Evolutionary conservation across 2,329 filamentous ascomycete species (phyloP), one percentile per base, ranked within the genome.

Genomic region (Aaosphaeria pasadenensis): DNA sequence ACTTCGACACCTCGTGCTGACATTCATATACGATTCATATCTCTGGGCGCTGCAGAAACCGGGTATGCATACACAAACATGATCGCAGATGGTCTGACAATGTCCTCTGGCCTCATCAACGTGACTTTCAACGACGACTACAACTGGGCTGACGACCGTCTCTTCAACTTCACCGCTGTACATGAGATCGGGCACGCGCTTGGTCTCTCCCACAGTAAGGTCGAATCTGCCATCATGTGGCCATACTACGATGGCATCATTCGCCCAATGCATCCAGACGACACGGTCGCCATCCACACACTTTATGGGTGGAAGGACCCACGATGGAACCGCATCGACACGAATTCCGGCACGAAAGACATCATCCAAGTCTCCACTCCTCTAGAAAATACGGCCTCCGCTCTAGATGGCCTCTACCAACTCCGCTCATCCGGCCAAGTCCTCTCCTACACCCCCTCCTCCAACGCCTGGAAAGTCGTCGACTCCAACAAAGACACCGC

Each of bases 121-220:
- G 54, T 63, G 9, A 64, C 59, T 2, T 62, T 66, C 42, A 66
- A 66, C 31, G 59, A 64, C 30, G 57, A 64, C 39, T 63, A 58
- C 30, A 49, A 47, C 35, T 64, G 61, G 63, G 53, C 36, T 5
- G 62, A 66, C 24, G 60, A 60, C 38, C 55, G 56, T 5, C 44
- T 64, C 1, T 63, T 66, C 48, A 60, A 56, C 38, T 63, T 52
- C 41, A 63, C 60, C 3, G 61, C 60, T 4, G 42, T 57, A 5
- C 62, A 66, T 28, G 62, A 66, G 38, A 64, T 64, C 3, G 62
- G 61, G 0, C 62, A 66, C 29, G 56, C 60, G 6, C 57, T 66
- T 3, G 62, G 62, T 3, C 44, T 66, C 13, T 59, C 55, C 29
- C 63, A 66, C 41, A 62, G 56, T 32, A 59, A 53, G 38, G 57